These are phyloP conservation scores for Wickerhamomyces sydowiorum DNA, from an alignment of 805 yeast species.

Conservation along the genomic window DNA sequence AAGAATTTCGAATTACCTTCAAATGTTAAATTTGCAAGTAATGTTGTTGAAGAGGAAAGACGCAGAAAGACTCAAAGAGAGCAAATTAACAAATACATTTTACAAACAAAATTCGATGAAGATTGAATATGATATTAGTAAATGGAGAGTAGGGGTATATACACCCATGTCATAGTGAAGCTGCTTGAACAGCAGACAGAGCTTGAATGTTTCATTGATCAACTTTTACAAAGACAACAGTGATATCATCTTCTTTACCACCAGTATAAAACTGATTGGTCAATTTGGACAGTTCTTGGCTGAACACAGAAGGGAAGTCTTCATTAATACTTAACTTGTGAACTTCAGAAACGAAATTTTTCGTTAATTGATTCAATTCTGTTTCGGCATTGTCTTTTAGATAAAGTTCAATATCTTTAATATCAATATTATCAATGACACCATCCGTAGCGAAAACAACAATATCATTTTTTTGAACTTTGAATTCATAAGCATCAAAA, in stretches of 20 bases:
- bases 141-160: not conserved
- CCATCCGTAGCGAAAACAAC: slow-evolving; percentile 92
- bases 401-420: slow-evolving; percentile 65
- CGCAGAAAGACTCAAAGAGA: slow-evolving; percentile 48
- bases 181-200: too few species aligned
- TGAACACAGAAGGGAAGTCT: slow-evolving; percentile 76
- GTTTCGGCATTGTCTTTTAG: slow-evolving; percentile 43
- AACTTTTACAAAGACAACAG: slow-evolving; percentile 62
- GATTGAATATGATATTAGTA: not conserved
- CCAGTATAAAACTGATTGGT: slow-evolving; percentile 73
- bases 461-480: slow-evolving; percentile 66
- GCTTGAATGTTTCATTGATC: slow-evolving; percentile 1
- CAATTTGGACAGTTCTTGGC: slow-evolving; percentile 63
- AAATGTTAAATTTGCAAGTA: slow-evolving; percentile 47
- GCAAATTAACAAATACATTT: slow-evolving; percentile 49
- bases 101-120: slow-evolving; percentile 30
- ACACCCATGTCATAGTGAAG: not conserved
- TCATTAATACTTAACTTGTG: slow-evolving; percentile 66
- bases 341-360: slow-evolving; percentile 59
- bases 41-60: slow-evolving; percentile 44
- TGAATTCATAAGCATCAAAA: slow-evolving; percentile 63
- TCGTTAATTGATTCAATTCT: slow-evolving; percentile 42
- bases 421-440: slow-evolving; percentile 75
- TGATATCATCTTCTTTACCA: slow-evolving; percentile 94
- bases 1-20: slow-evolving; percentile 47